Conservation (phyloP, 306 rosid species). For the Castanea mollissima region DNA sequence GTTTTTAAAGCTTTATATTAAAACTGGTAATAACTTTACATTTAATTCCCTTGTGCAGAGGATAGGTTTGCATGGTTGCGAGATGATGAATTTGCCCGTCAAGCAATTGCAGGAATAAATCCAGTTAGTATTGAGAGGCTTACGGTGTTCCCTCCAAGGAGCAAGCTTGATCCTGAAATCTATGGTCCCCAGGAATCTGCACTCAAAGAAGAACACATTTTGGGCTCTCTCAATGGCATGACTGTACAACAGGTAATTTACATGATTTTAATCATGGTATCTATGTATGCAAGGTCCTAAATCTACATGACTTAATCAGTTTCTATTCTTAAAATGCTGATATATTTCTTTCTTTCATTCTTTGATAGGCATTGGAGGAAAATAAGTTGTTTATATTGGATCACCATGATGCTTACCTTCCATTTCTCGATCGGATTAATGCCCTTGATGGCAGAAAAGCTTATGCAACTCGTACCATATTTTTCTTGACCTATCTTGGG, state of each 20-base stretch:
- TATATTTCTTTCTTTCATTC: neutral
- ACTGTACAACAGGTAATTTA: conserved; percentile 69
- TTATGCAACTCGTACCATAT: conserved; percentile 85
- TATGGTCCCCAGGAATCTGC: conserved; percentile 75
- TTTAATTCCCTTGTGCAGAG: conserved; percentile 39
- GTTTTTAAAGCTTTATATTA: too few species aligned
- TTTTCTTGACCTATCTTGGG: conserved; percentile 55
- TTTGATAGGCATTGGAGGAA: conserved; percentile 61
- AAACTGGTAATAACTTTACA: neutral
- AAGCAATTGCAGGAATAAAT: conserved; percentile 87
- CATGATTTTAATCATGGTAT: neutral
- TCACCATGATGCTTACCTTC: conserved; percentile 80
- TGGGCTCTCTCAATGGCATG: conserved; percentile 74
- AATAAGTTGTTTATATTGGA: conserved; percentile 73
- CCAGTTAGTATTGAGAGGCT: conserved; percentile 81
- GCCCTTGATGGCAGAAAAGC: conserved; percentile 85
- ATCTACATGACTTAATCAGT: neutral
- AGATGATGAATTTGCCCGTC: conserved; percentile 95
- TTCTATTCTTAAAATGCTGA: neutral
- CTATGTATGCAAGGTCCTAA: neutral
- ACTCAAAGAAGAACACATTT: conserved; percentile 81
- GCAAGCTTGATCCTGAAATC: conserved; percentile 71
- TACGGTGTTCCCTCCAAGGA: conserved; percentile 74
- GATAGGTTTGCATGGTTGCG: conserved; percentile 86
- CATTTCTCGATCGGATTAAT: conserved; percentile 77